Base-by-base conservation (phyloP, 23 red algal species). In the Gracilaria caudata region DNA sequence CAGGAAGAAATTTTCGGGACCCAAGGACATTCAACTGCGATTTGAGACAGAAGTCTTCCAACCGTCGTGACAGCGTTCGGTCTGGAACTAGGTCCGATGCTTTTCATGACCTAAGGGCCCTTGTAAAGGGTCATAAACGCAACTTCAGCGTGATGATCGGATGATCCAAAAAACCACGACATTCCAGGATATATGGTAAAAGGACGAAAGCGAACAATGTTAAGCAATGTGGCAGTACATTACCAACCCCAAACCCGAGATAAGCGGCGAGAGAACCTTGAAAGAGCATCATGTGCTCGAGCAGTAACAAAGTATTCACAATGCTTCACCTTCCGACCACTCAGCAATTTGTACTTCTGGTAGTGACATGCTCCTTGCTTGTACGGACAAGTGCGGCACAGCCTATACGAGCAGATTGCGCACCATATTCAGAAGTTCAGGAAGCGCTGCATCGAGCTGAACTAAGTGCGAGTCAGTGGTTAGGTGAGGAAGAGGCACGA, bases 391-490 rank as follows among this genome's bases (percentile, higher is more conserved):
- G n/a, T n/a, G n/a, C 7, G 44, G 82, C 33, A 46, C 32, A 55
- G 33, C 4, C 46, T 16, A 36, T 21, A 32, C 26, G 60, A 75
- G 64, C 82, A 23, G 82, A 46, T 28, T 86, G 82, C 32, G 82
- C 82, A 74, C 82, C 82, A 30, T 2, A 30, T 35, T 72, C 61
- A 0, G 82, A 71, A 39, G 82, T 86, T 5, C 9, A 49, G 4
- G 65, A 55, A 45, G 82, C 82, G 43, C 26, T 86, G 1, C 24
- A 57, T 35, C 64, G 40, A 39, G 82, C 82, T 53, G 46, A 86
- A 35, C 13, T 24, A 53, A 55, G 63, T 45, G 82, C 49, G 21
- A 26, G 38, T 24, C 29, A 72, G 16, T 64, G 66, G 63, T 40
- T 86, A n/a, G 82, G 82, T 5, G 33, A 64, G 30, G 34, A 70